Percentiles rank a stretch among this genome's conserved stretches.
These are phyloP conservation scores for Malus asiatica DNA, from an alignment of 306 rosid genomes.

Conservation along the genomic window DNA sequence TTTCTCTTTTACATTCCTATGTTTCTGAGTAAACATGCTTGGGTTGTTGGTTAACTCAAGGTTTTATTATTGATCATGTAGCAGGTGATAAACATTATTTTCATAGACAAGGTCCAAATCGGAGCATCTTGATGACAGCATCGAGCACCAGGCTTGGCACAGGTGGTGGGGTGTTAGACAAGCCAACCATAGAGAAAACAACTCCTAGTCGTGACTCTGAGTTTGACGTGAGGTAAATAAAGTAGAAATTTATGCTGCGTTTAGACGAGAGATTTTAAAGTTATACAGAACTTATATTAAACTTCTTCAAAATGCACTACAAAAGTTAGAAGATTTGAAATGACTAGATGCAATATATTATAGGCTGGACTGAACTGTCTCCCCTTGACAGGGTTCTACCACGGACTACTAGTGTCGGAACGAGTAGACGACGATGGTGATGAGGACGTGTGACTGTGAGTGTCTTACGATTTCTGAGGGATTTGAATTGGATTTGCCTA, in stretches of 20 bases:
- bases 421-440: constrained; percentile 18
- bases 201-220: constrained; percentile 77
- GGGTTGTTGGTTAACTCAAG: not conserved
- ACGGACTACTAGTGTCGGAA: constrained; percentile 21
- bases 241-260: too few species aligned
- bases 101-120: constrained; percentile 36
- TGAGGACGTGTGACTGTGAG: not conserved
- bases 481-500: not conserved
- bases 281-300: too few species aligned
- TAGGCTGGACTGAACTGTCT: too few species aligned
- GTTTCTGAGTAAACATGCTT: not conserved
- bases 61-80: constrained; percentile 17
- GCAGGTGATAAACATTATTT: constrained; percentile 44
- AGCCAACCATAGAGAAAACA: constrained; percentile 73
- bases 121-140: constrained; percentile 38
- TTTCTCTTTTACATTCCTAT: not conserved
- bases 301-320: too few species aligned
- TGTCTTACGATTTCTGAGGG: not conserved
- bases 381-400: constrained; percentile 8
- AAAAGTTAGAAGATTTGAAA: too few species aligned
- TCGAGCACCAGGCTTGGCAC: constrained; percentile 45
- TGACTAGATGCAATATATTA: too few species aligned
- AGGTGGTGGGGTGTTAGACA: constrained; percentile 82
- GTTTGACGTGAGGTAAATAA: constrained; percentile 50
- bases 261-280: too few species aligned